A percentile compares a stretch with the other conserved stretches of the same genome.
These are phyloP conservation scores for Neopestalotiopsis clavispora DNA, from an alignment of 2,329 filamentous ascomycete species.

Conservation along the genomic window DNA sequence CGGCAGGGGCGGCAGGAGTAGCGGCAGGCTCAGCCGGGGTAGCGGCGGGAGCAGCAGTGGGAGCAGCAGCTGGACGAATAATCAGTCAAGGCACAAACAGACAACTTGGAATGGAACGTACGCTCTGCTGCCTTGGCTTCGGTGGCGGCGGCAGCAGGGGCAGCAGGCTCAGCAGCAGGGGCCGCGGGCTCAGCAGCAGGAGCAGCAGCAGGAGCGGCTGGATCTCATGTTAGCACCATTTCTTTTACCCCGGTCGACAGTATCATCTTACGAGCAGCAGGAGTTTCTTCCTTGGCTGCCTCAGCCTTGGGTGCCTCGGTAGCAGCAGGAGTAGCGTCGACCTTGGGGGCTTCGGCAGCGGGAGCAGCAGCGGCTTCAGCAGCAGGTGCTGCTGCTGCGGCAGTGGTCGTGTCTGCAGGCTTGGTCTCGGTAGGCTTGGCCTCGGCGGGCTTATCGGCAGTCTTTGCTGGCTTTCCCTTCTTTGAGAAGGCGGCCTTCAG, in stretches of 20 bases:
- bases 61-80: no score
- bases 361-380: constrained; percentile 24
- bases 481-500: constrained; percentile 59
- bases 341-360: constrained; percentile 19
- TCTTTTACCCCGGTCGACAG: background rate
- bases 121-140: constrained; percentile 5
- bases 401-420: constrained; percentile 19
- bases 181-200: background rate
- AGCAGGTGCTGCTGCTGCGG: constrained; percentile 25
- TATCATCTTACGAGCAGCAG: constrained; percentile 16
- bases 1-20: background rate
- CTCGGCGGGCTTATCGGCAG: constrained; percentile 33
- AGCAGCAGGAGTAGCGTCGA: constrained; percentile 19
- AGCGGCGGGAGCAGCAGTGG: no score
- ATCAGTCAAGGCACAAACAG: no score
- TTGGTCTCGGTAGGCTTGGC: constrained; percentile 22
- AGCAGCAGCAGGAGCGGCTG: constrained; percentile 1
- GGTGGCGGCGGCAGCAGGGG: background rate
- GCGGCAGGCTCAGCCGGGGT: no score
- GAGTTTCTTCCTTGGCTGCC: constrained; percentile 24
- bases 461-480: constrained; percentile 39
- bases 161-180: constrained; percentile 11
- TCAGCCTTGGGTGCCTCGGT: constrained; percentile 26
- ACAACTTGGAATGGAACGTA: no score
- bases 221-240: background rate